Evolutionary conservation across 768 basidiomycete genomes (phyloP), one percentile per base, ranked within the genome.

Genomic region (Suillus brevipes): DNA sequence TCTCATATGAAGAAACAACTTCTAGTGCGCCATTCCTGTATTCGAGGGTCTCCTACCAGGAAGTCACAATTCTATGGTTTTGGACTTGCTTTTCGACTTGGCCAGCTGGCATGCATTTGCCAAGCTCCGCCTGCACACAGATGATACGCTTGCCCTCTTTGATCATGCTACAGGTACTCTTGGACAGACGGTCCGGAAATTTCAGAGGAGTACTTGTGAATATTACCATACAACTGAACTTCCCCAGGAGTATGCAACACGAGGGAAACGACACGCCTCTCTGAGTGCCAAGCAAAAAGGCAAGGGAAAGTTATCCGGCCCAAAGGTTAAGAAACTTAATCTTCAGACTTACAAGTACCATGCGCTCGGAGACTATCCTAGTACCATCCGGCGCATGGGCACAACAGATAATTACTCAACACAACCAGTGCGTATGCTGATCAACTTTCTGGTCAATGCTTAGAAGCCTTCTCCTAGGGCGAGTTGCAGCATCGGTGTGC

Each of bases 11-110:
- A 31, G 2, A 31, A 31, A 3, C 31, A 31, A 31, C 31, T 31
- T 31, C 31, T 5, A 81, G 79, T 79, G 78, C 58, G 67, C 77
- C 0, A 70, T 81, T 6, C 80, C 82, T 0, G 77, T 70, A 0
- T 80, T 82, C 42, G 78, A 82, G 5, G 79, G 76, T 3, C 72
- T 84, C 0, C 67, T 82, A 0, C 73, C 72, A 4, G 64, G 70
- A 9, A 56, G 31, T 0, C 68, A 79, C 36, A 66, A 80, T 0
- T 10, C 14, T 0, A 60, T 68, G 2, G 57, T 78, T 1, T 58
- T 68, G 13, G 65, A 67, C 2, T 62, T 81, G 0, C 53, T 40
- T 14, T 40, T 40, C 4, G 38, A 40, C 13, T 14, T 40, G 13
- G 38, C 13, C 12, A 40, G 3, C 78, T 71, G 67, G 69, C 70